Evolutionary conservation across 169 alveolate species (phyloP).

Genomic region (Babesia sp.): DNA sequence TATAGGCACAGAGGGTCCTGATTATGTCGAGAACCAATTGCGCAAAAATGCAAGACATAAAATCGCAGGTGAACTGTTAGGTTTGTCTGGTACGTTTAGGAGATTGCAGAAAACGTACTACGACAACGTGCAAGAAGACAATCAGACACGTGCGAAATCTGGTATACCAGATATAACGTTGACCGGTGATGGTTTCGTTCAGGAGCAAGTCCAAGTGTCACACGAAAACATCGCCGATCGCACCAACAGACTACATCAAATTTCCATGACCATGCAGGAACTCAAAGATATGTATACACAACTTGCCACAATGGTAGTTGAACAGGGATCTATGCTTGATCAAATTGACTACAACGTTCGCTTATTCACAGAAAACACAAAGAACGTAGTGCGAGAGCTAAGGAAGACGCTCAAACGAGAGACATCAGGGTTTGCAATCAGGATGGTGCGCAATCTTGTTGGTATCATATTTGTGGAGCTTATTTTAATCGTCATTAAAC

Average conservation of each 20-base stretch:
- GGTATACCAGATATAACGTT: conserved; percentile 20
- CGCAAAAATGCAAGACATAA: conserved; percentile 63
- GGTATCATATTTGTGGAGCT: conserved; percentile 44
- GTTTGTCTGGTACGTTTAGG: conserved; percentile 46
- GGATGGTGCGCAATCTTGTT: conserved; percentile 48
- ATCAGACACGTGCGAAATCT: conserved; percentile 8
- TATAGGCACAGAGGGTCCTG: conserved; percentile 34
- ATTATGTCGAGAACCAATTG: conserved; percentile 60
- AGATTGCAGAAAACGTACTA: conserved; percentile 51
- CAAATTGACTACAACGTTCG: conserved; percentile 65
- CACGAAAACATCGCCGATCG: conserved; percentile 64
- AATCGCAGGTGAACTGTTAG: conserved; percentile 54
- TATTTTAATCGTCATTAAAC: conserved; percentile 39
- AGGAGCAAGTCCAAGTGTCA: conserved; percentile 55
- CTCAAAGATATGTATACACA: conserved; percentile 66
- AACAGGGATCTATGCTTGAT: conserved; percentile 73
- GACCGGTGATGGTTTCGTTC: conserved; percentile 48
- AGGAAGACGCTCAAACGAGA: conserved; percentile 41
- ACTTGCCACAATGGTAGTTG: conserved; percentile 64
- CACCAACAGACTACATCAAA: conserved; percentile 61
- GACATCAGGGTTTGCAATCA: conserved; percentile 33
- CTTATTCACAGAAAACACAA: conserved; percentile 49
- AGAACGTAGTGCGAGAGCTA: conserved; percentile 37
- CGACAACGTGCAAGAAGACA: conserved; percentile 54
- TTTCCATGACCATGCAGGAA: conserved; percentile 62